Conservation (phyloP, 2,329 filamentous ascomycete genomes). For the Neoascochyta sp. region DNA sequence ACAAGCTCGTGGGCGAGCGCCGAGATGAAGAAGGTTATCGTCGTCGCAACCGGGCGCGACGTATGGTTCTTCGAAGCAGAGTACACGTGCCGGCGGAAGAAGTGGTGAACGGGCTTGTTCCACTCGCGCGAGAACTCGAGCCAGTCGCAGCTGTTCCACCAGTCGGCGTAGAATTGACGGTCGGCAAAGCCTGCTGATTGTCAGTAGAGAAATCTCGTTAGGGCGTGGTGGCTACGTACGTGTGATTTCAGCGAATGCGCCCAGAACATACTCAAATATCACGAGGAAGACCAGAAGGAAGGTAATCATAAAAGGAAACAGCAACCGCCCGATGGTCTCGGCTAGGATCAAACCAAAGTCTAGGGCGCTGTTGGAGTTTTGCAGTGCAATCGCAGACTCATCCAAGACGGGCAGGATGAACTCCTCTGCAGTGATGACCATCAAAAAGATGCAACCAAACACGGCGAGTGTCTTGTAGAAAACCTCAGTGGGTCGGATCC, state of each 20-base stretch:
- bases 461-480: slow-evolving; percentile 82
- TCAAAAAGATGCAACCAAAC: slow-evolving; percentile 93
- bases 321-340: slow-evolving; percentile 83
- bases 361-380: slow-evolving; percentile 46
- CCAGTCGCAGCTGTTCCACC: slow-evolving; percentile 77
- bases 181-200: slow-evolving; percentile 66
- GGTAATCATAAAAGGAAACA: slow-evolving; percentile 96
- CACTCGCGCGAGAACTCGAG: slow-evolving; percentile 86
- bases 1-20: slow-evolving; percentile 90
- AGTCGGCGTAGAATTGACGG: slow-evolving; percentile 82
- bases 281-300: slow-evolving; percentile 95
- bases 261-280: slow-evolving; percentile 95
- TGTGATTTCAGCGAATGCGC: slow-evolving; percentile 91
- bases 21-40: slow-evolving; percentile 88
- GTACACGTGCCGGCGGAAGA: slow-evolving; percentile 92
- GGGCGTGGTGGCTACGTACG: slow-evolving; percentile 36
- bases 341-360: slow-evolving; percentile 77
- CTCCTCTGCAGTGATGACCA: slow-evolving; percentile 87
- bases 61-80: slow-evolving; percentile 73
- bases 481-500: slow-evolving; percentile 76
- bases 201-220: slow-evolving; percentile 3
- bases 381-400: slow-evolving; percentile 61
- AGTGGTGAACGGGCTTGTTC: slow-evolving; percentile 97
- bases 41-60: slow-evolving; percentile 71
- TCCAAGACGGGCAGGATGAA: slow-evolving; percentile 88